Conservation (phyloP, 2,329 filamentous ascomycete genomes). For the Penicillium griseofulvum region DNA sequence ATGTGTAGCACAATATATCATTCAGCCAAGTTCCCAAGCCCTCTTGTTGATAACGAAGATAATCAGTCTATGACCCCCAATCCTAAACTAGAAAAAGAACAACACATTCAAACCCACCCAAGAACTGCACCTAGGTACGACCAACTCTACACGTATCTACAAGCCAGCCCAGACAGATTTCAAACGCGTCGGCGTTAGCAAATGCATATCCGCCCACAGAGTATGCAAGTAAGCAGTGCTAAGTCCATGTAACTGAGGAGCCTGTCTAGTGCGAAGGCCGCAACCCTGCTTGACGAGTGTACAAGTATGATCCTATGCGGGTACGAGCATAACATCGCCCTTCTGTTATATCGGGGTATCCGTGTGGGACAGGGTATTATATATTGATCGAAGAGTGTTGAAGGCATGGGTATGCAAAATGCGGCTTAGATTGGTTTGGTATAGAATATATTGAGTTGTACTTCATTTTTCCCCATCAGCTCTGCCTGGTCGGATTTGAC, state of each 20-base stretch:
- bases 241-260: background rate
- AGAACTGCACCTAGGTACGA: background rate
- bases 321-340: background rate
- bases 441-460: background rate
- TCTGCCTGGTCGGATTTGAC: background rate
- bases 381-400: background rate
- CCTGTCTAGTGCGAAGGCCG: background rate
- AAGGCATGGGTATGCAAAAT: background rate
- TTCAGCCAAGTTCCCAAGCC: background rate
- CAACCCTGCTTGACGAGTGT: background rate
- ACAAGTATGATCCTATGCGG: background rate
- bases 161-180: background rate
- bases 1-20: background rate
- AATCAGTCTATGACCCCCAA: background rate
- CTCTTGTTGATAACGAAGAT: background rate
- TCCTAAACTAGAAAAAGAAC: background rate
- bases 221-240: slow-evolving; percentile 6
- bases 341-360: background rate
- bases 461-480: background rate
- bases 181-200: background rate
- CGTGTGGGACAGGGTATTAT: background rate
- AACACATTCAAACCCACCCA: background rate
- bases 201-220: background rate
- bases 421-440: background rate
- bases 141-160: background rate